Base-by-base conservation (phyloP, 164 flowering plant genomes). In the Umbellularia californica region DNA sequence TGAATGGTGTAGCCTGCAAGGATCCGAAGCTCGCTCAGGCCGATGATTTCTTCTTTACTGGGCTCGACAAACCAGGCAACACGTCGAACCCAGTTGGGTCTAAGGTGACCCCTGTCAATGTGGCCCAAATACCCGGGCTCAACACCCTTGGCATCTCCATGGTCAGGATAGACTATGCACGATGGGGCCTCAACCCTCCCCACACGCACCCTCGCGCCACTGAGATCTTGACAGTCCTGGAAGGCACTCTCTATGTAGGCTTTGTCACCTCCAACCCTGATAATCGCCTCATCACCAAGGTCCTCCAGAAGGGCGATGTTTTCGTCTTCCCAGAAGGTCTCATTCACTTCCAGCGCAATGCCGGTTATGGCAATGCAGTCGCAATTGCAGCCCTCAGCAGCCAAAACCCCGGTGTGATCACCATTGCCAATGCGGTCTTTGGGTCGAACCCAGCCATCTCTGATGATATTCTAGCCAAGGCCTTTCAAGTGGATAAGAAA, bases 341-440 rank as follows among this genome's bases (percentile, higher is more conserved):
- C 25, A 47, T 70, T 25, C 72, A 70, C 60, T 55, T 55, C 60
- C 60, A 55, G 5, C 60, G 1, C 2, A 55, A 55, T 3, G 60
- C 60, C 5, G 5, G 60, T 2, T 5, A 13, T 55, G 5, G 60
- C 17, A 55, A 55, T 15, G 60, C 60, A 3, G 5, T 70, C 17
- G 72, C 72, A 9, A 41, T 70, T 5, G 72, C 72, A 1, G 68
- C 50, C 2, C 58, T 69, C 10, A 71, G 73, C 15, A 9, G 71
- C 14, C 60, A 69, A 22, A 51, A 60, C 41, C 73, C 65, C 1
- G 73, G 73, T n/a, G 63, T 75, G 60, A 70, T 75, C 68, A 69
- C 73, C 24, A 70, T 71, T n/a, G 72, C 73, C 0, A 50, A 75
- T 24, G 50, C 72, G 23, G 72, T 50, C 2, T 70, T 70, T 6